Conservation (phyloP, 352 stramenopile species). For the Pythium pyrilobum region DNA sequence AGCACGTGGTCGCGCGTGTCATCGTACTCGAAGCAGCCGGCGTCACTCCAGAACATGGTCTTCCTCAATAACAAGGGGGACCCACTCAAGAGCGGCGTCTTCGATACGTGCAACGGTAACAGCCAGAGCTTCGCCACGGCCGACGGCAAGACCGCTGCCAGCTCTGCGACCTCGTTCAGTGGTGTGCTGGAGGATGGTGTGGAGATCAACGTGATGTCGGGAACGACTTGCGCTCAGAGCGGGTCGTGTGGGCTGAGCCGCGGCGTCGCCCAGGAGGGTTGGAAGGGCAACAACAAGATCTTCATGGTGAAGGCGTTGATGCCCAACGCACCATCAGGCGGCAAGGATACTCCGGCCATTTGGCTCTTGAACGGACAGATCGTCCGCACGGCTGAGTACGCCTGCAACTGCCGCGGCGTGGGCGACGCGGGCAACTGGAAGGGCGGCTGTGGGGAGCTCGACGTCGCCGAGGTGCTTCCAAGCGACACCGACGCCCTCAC, state of each 20-base stretch:
- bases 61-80: conserved; percentile 55
- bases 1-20: conserved; percentile 25
- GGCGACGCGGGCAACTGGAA: conserved; percentile 27
- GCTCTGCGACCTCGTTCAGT: conserved; percentile 12
- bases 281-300: conserved; percentile 40
- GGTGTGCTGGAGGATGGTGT: conserved; percentile 27
- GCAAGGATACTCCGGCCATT: conserved; percentile 28
- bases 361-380: conserved; percentile 47
- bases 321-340: conserved; percentile 14
- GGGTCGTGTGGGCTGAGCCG: conserved; percentile 22
- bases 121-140: conserved; percentile 38
- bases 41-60: conserved; percentile 31
- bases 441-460: conserved; percentile 46
- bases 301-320: conserved; percentile 45
- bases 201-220: conserved; percentile 44
- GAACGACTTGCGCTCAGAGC: conserved; percentile 12
- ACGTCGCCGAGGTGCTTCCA: conserved; percentile 37
- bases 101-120: conserved; percentile 35
- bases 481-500: conserved; percentile 23
- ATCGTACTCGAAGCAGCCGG: conserved; percentile 22
- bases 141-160: conserved; percentile 19
- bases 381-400: conserved; percentile 41
- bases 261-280: conserved; percentile 29
- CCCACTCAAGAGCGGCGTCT: conserved; percentile 24
- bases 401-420: conserved; percentile 45